Evolutionary conservation across 1,284 basidiomycete species (phyloP).

Genomic region (Tausonia pullulans): DNA sequence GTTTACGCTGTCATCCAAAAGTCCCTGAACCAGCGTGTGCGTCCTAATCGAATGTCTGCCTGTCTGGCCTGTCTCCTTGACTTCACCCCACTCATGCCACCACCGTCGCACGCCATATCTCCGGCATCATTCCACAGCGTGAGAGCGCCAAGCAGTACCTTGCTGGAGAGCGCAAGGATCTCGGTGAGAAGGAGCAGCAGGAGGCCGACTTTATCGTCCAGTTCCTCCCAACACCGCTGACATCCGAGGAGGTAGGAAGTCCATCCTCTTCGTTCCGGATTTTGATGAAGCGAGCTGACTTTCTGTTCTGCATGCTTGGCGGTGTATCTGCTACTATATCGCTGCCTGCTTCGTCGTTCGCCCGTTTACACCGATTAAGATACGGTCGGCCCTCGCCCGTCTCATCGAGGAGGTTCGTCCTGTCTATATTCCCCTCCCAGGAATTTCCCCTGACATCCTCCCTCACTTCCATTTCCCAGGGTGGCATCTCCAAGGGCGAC

Average conservation of each 20-base stretch:
- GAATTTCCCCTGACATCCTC: not conserved
- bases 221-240: constrained; percentile 2
- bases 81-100: no score
- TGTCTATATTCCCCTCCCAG: no score
- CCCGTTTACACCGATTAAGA: not conserved
- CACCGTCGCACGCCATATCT: not conserved
- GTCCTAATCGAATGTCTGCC: not conserved
- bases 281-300: no score
- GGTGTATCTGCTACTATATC: no score
- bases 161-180: constrained; percentile 1
- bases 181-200: constrained; percentile 7
- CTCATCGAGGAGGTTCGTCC: not conserved
- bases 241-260: constrained; percentile 1
- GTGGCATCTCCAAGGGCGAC: not conserved
- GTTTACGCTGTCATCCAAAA: constrained; percentile 9
- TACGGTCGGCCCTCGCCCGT: not conserved
- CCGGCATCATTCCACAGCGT: not conserved
- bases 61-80: no score
- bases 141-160: constrained; percentile 4
- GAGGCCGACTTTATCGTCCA: constrained; percentile 5
- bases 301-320: no score
- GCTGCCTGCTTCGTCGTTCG: no score
- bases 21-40: constrained; percentile 1
- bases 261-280: no score
- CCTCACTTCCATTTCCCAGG: not conserved